Evolutionary conservation across 2,329 filamentous ascomycete genomes (phyloP).

Genomic region (Colletotrichum neosansevieriae): DNA sequence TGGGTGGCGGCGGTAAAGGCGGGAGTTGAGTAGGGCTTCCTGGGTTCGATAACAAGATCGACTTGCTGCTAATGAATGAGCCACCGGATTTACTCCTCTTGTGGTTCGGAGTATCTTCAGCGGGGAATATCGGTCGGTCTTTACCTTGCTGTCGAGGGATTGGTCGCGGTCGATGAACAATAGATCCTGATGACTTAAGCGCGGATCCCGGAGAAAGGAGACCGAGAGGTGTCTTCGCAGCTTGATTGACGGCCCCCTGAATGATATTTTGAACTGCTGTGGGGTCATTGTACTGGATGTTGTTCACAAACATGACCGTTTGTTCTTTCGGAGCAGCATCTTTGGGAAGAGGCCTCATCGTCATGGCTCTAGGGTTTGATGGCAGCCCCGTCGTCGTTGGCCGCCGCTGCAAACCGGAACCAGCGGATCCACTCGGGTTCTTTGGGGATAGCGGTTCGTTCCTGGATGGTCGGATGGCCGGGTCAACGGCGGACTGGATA

Average conservation of each 20-base stretch:
- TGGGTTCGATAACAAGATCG: conserved; percentile 57
- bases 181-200: conserved; percentile 50
- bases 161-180: conserved; percentile 68
- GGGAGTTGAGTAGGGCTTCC: conserved; percentile 64
- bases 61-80: conserved; percentile 59
- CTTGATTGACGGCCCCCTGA: conserved; percentile 54
- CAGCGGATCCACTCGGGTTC: conserved; percentile 43
- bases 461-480: conserved; percentile 49
- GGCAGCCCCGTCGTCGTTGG: conserved; percentile 59
- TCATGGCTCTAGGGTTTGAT: conserved; percentile 58
- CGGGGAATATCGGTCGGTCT: conserved; percentile 61
- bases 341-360: conserved; percentile 46
- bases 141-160: conserved; percentile 63
- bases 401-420: conserved; percentile 53
- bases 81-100: conserved; percentile 63
- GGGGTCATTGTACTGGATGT: conserved; percentile 67
- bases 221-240: conserved; percentile 40
- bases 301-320: conserved; percentile 68
- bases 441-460: conserved; percentile 47
- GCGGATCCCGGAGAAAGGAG: conserved; percentile 9
- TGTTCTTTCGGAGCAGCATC: conserved; percentile 52
- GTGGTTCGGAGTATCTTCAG: conserved; percentile 57
- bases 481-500: conserved; percentile 48
- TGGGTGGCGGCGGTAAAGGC: conserved; percentile 62
- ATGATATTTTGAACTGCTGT: conserved; percentile 62